These are phyloP conservation scores for Strobilomyces dryophilus DNA, from an alignment of 768 basidiomycete genomes.

Conservation along the genomic window DNA sequence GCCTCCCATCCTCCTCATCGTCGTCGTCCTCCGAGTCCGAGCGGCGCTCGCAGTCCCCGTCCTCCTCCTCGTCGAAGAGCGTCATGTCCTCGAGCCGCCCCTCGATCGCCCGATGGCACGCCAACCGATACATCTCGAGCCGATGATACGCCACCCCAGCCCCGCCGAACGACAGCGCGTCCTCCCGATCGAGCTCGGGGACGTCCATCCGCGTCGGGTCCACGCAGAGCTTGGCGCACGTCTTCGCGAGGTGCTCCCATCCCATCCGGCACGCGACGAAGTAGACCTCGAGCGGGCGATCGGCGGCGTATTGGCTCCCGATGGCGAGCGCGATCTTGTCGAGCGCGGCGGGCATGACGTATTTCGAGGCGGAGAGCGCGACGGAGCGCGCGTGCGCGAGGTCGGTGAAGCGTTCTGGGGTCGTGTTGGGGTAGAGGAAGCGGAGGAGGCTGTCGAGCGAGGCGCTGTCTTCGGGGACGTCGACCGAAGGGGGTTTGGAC, in stretches of 20 bases:
- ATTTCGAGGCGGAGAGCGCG: slow-evolving; percentile 4
- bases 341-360: slow-evolving; percentile 1
- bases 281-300: slow-evolving; percentile 1
- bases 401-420: neutral
- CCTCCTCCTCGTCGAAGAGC: neutral
- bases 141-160: neutral
- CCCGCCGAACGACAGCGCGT: neutral
- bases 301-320: neutral
- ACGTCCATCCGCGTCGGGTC: neutral
- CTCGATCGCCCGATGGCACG: neutral
- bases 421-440: too few relatives aligned
- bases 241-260: neutral
- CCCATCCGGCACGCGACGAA: slow-evolving; percentile 2
- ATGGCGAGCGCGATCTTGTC: neutral
- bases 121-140: neutral
- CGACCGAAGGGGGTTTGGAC: too few relatives aligned
- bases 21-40: neutral
- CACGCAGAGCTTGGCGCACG: neutral
- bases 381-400: neutral
- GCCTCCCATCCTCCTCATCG: neutral
- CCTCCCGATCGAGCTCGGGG: neutral
- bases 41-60: neutral
- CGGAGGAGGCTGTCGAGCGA: too few relatives aligned
- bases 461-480: too few relatives aligned
- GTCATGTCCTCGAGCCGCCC: neutral